Percentiles rank a stretch among this genome's conserved stretches.
phyloP scores from a whole-genome alignment of 2,329 filamentous ascomycete species.

The Zasmidium angulare region DNA sequence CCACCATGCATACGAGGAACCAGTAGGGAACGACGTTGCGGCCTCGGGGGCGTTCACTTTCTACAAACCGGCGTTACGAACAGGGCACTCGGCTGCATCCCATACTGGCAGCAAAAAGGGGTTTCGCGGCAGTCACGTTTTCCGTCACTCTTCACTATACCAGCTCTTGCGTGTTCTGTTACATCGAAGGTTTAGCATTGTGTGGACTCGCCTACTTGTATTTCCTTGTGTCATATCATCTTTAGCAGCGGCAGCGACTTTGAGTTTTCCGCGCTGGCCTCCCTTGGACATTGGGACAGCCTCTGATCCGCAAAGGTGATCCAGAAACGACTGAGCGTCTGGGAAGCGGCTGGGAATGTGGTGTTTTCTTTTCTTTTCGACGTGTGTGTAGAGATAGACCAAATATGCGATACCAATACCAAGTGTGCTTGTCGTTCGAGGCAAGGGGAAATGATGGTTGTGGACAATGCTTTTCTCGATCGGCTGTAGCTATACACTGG shows the following conservation, averaged over 20 bases:
- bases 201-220: not conserved
- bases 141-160: too few species aligned
- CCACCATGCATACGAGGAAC: not conserved
- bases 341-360: not conserved
- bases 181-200: not conserved
- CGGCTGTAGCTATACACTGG: too few species aligned
- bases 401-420: not conserved
- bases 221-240: not conserved
- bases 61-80: not conserved
- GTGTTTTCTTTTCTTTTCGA: not conserved
- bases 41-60: not conserved
- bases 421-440: not conserved
- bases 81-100: not conserved
- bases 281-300: not conserved
- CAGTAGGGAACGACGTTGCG: not conserved
- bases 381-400: slow-evolving; percentile 2
- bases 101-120: not conserved
- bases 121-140: too few species aligned
- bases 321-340: not conserved
- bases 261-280: not conserved
- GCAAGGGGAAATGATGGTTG: too few species aligned
- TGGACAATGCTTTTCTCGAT: too few species aligned
- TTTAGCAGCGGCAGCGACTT: not conserved
- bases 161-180: not conserved
- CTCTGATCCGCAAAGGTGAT: too few species aligned